phyloP scores from a whole-genome alignment of 2,329 filamentous ascomycete genomes.

The Colletotrichum chrysophilum region DNA sequence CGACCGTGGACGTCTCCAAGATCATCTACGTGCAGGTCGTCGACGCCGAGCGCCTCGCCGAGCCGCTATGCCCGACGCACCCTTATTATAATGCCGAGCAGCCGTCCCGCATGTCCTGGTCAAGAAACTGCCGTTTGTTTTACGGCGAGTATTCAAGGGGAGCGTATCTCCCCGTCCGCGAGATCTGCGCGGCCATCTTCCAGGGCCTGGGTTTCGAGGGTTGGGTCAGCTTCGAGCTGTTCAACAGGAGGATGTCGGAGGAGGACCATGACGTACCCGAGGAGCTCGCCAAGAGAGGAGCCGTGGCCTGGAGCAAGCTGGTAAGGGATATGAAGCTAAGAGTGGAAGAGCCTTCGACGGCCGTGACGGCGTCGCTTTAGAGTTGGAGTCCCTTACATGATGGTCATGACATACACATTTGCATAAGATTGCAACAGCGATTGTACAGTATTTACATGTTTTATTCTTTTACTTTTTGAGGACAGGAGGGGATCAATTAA shows the following conservation, averaged over 20 bases:
- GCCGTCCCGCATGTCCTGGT: slow-evolving; percentile 75
- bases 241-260: slow-evolving; percentile 64
- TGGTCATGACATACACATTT: background rate
- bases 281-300: slow-evolving; percentile 63
- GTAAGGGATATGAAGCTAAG: slow-evolving; percentile 39
- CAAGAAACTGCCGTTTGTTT: slow-evolving; percentile 70
- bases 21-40: slow-evolving; percentile 81
- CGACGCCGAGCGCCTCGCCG: slow-evolving; percentile 68
- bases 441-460: slow-evolving; percentile 1
- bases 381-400: background rate
- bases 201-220: slow-evolving; percentile 69
- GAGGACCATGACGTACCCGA: slow-evolving; percentile 53
- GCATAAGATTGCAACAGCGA: background rate
- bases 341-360: slow-evolving; percentile 27
- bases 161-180: slow-evolving; percentile 70
- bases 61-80: slow-evolving; percentile 59
- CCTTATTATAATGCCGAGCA: slow-evolving; percentile 37
- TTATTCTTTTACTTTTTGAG: background rate
- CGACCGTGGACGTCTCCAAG: slow-evolving; percentile 63
- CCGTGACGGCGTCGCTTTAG: slow-evolving; percentile 39
- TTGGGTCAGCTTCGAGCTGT: slow-evolving; percentile 76
- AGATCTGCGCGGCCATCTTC: slow-evolving; percentile 66
- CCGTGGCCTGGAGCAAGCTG: slow-evolving; percentile 56
- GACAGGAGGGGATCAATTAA: background rate
- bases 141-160: slow-evolving; percentile 62